Conservation (phyloP, 169 alveolate species). For the Plasmodium gaboni region DNA sequence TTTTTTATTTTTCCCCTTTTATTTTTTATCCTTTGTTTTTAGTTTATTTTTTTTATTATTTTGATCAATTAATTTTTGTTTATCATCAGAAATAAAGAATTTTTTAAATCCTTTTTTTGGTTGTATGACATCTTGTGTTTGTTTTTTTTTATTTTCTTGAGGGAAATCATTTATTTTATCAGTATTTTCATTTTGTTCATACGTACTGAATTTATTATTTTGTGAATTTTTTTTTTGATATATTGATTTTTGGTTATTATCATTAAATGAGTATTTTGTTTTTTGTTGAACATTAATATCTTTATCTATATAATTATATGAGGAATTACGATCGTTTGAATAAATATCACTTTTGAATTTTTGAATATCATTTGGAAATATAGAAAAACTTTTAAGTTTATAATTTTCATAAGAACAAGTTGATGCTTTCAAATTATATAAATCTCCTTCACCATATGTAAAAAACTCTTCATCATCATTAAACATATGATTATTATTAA, state of each 20-base stretch:
- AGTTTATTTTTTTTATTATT: slow-evolving; percentile 17
- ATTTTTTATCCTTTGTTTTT: slow-evolving; percentile 19
- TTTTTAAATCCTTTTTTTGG: slow-evolving; percentile 38
- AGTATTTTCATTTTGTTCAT: slow-evolving; percentile 8
- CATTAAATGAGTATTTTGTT: slow-evolving; percentile 24
- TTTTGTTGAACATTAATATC: slow-evolving; percentile 3
- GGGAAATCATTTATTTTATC: not conserved
- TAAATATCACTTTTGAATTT: slow-evolving; percentile 1
- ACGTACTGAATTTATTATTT: slow-evolving; percentile 10
- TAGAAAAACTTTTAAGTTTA: slow-evolving; percentile 28
- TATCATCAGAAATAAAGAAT: slow-evolving; percentile 25
- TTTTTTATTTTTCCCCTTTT: not conserved
- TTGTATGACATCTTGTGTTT: not conserved
- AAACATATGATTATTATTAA: not conserved
- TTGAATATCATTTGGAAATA: slow-evolving; percentile 23
- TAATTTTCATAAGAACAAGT: slow-evolving; percentile 13
- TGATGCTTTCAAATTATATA: slow-evolving; percentile 25
- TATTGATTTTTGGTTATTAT: slow-evolving; percentile 18
- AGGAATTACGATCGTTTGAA: too few relatives aligned
- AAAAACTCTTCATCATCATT: slow-evolving; percentile 5
- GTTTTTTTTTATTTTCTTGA: not conserved
- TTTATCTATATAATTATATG: too few relatives aligned
- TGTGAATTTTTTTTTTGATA: slow-evolving; percentile 11
- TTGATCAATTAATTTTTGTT: slow-evolving; percentile 19
- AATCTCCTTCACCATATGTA: slow-evolving; percentile 12